Conservation (phyloP, 78 protist species). For the Dictyostelium firmibasis region DNA sequence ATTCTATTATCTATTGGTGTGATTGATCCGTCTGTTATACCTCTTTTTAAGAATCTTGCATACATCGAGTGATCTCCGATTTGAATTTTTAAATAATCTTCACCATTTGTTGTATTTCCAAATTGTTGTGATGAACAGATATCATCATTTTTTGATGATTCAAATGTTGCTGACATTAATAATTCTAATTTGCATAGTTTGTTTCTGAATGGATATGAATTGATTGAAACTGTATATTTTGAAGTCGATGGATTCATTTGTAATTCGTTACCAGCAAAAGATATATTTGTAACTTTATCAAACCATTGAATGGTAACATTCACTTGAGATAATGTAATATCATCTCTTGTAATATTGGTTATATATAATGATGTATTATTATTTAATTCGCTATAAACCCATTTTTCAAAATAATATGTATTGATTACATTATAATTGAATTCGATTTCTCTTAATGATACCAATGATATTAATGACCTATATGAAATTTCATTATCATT, state of each 20-base stretch:
- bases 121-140: background rate
- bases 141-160: background rate
- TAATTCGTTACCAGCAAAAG: background rate
- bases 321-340: background rate
- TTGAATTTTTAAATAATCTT: background rate
- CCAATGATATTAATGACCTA: background rate
- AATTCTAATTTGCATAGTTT: background rate
- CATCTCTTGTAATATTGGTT: background rate
- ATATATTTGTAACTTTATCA: background rate
- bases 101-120: background rate
- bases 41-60: constrained; percentile 12
- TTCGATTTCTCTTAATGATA: background rate
- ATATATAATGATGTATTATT: background rate
- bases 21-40: background rate
- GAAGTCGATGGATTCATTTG: background rate
- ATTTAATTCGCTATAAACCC: background rate
- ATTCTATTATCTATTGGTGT: background rate
- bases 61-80: constrained; percentile 1
- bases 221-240: background rate
- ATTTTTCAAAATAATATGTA: background rate
- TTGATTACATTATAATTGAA: background rate
- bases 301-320: background rate
- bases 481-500: background rate
- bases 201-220: background rate
- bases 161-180: background rate